Base-by-base conservation (phyloP, 1,284 basidiomycete species). In the Sutorius eximius region DNA sequence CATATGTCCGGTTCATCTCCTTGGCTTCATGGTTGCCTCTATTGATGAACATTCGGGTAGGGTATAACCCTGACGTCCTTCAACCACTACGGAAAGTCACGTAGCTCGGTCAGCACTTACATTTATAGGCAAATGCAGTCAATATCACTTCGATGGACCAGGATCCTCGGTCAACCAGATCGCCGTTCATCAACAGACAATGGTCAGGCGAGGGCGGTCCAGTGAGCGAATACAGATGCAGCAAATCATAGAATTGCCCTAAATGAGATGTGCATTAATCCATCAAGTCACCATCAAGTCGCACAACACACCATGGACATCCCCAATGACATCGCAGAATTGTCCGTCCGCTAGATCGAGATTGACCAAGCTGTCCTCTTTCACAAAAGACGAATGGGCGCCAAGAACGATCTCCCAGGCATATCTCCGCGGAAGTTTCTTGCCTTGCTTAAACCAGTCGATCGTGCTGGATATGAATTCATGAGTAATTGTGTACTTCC, bases 121-220 rank as follows among this genome's bases (percentile, higher is more conserved):
- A 99, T 80, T 99, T 99, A 77, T 91, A 98, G 6, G 95, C 93
- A 68, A 99, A 93, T 3, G 95, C 87, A 10, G 91, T 91, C 57
- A 99, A 74, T 52, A 95, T 95, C 54, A 98, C 95, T 75, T 99
- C 97, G 56, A 98, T 90, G 11, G 92, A 93, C 95, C 95, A 98
- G 33, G 91, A 95, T 15, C 96, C 97, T 57, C 97, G 87, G 73
- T 99, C 97, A 40, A 99, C 97, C 56, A 97, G 87, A 77, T 98
- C 95, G 16, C 93, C 95, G 70, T 96, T 97, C 88, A 97, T 96
- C 40, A 96, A 76, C 46, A 97, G 74, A 64, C 87, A 88, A 63
- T 96, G 94, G 32, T 82, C 86, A 53, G 89, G 83, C 53, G 78
- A 86, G 15, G 95, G 95, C 52, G 85, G 80, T 22, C 92, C 93